A percentile compares a stretch with the other conserved stretches of the same genome.
These are phyloP conservation scores for Guadua angustifolia DNA, from an alignment of 176 grass and related monocot genomes.

Conservation along the genomic window DNA sequence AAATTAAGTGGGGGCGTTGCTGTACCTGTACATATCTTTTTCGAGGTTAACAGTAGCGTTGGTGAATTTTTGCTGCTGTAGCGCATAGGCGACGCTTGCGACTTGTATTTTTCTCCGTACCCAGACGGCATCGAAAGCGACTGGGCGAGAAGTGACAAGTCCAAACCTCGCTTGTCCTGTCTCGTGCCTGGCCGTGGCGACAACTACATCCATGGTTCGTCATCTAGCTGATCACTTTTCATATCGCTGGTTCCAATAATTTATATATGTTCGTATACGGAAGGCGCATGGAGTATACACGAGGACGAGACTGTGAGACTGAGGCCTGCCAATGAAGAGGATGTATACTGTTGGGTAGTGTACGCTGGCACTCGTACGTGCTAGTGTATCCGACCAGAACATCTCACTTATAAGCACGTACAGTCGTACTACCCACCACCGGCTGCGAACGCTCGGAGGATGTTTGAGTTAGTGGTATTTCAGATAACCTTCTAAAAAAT, in stretches of 20 bases:
- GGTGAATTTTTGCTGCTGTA: too few relatives aligned
- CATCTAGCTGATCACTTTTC: background rate
- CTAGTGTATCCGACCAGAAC: too few relatives aligned
- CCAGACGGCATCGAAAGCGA: background rate
- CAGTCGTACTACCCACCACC: too few relatives aligned
- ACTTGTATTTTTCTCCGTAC: background rate
- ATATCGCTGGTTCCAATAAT: background rate
- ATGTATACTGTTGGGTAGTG: background rate
- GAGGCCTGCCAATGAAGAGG: background rate
- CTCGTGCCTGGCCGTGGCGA: slow-evolving; percentile 16
- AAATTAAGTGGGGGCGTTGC: too few relatives aligned
- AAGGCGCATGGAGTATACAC: background rate
- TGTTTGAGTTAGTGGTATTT: too few relatives aligned
- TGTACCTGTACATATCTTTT: too few relatives aligned
- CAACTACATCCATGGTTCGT: background rate
- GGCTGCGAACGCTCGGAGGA: too few relatives aligned
- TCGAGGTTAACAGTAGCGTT: too few relatives aligned
- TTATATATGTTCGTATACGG: background rate
- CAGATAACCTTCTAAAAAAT: too few relatives aligned
- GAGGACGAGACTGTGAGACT: too few relatives aligned
- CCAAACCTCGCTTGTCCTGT: slow-evolving; percentile 3
- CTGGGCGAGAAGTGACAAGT: slow-evolving; percentile 23
- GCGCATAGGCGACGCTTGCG: too few relatives aligned
- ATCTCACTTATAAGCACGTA: too few relatives aligned
- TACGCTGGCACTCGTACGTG: background rate